These are phyloP conservation scores for Apiotrichum brassicae DNA, from an alignment of 1,284 basidiomycete species.

Conservation along the genomic window DNA sequence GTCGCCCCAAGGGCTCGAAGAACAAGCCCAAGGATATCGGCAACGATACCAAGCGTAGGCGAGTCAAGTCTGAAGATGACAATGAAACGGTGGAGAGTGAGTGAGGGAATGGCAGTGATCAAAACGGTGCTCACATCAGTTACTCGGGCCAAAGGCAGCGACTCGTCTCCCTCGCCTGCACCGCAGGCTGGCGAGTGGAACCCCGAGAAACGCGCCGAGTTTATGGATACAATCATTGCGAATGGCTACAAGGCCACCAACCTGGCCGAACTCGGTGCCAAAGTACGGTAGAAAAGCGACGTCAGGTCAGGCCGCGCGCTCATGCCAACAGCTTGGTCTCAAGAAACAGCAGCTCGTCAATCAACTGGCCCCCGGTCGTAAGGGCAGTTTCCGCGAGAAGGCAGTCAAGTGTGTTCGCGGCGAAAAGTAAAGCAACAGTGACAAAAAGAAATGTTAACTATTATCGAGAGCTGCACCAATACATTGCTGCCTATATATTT, in stretches of 20 bases:
- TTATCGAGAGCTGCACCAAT: too few species aligned
- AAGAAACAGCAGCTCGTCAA: not conserved
- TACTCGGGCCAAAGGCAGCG: too few species aligned
- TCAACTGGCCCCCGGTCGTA: not conserved
- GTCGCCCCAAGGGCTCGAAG: too few species aligned
- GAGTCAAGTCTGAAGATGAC: too few species aligned
- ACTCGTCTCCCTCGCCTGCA: too few species aligned
- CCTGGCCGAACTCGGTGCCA: slow-evolving; percentile 13
- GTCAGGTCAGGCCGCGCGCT: slow-evolving; percentile 11
- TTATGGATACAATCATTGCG: slow-evolving; percentile 24
- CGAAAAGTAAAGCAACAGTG: not conserved
- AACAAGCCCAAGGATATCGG: too few species aligned
- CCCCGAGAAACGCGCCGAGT: slow-evolving; percentile 12
- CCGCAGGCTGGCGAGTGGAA: slow-evolving; percentile 24
- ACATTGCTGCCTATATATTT: too few species aligned
- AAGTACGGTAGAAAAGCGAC: not conserved
- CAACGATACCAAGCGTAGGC: too few species aligned
- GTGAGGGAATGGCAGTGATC: too few species aligned
- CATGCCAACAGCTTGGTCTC: not conserved
- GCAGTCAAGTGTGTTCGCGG: not conserved
- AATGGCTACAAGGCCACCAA: slow-evolving; percentile 19
- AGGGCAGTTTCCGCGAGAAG: not conserved
- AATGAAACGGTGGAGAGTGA: too few species aligned
- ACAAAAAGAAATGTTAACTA: too few species aligned
- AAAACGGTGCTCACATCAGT: too few species aligned